phyloP scores from a whole-genome alignment of 2,329 filamentous ascomycete genomes.

The Aspergillus pseudoviridinutans region DNA sequence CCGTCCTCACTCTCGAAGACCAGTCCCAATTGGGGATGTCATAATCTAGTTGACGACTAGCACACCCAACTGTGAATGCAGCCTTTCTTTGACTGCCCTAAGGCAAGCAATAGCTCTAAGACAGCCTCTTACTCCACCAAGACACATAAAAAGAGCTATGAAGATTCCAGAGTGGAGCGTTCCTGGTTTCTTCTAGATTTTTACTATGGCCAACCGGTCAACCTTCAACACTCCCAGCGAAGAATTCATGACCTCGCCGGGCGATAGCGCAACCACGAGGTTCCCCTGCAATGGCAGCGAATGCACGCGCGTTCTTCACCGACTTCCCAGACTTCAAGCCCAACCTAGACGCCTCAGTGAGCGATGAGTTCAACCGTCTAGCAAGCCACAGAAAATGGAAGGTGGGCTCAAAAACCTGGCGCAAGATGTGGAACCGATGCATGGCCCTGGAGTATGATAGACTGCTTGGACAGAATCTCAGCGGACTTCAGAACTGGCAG shows the following conservation, averaged over 20 bases:
- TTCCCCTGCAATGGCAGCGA: not conserved
- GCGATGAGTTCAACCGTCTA: slow-evolving; percentile 18
- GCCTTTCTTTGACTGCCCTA: not conserved
- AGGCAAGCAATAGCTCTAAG: not conserved
- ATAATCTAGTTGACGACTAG: not conserved
- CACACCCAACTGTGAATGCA: not conserved
- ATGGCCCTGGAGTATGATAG: slow-evolving; percentile 18
- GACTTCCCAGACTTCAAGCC: slow-evolving; percentile 13
- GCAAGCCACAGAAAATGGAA: slow-evolving; percentile 18
- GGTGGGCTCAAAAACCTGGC: slow-evolving; percentile 16
- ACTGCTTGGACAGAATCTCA: slow-evolving; percentile 7
- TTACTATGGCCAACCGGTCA: not conserved
- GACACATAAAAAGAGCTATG: too few species aligned
- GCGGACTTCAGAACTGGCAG: slow-evolving; percentile 20
- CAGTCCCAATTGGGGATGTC: too few species aligned
- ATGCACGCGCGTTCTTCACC: slow-evolving; percentile 6
- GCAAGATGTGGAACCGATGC: slow-evolving; percentile 19
- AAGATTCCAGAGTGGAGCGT: too few species aligned
- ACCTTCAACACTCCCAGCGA: not conserved
- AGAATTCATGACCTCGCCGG: not conserved
- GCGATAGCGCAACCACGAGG: not conserved
- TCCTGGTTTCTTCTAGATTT: not conserved
- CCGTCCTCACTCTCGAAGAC: not conserved
- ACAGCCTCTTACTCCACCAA: too few species aligned
- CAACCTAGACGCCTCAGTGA: slow-evolving; percentile 10